Evolutionary conservation across 2,329 filamentous ascomycete species (phyloP), one percentile per base, ranked within the genome.

Genomic region (Cytospora mali): DNA sequence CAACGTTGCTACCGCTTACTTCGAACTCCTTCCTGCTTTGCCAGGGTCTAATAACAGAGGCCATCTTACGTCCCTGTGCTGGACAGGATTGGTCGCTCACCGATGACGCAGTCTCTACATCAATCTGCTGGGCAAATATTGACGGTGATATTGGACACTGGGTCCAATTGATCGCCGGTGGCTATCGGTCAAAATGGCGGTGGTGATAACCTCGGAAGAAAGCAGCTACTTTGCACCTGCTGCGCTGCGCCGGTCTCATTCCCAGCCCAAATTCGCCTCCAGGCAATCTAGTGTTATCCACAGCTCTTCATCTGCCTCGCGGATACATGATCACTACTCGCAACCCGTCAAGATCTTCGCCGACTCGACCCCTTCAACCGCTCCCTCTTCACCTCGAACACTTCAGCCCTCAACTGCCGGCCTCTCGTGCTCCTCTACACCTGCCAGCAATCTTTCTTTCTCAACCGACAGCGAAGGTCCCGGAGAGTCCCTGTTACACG

Each of bases 361-460:
- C 52, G 79, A 78, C 54, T 83, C 82, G 16, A 77, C 76, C 53
- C 75, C 76, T 13, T 86, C 84, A 3, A 86, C 85, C 3, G 75
- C 78, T 2, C 78, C 82, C n/a, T 85, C 84, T 0, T 87, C 85
- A 33, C 84, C 85, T 28, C 78, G 78, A 58, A 80, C 80, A 16
- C 66, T 80, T 39, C 80, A 81, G 61, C 77, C 76, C 60, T 84
- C 85, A 66, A 84, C 77, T 72, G 86, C 77, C 25, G 77, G 81
- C 61, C 80, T 82, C 5, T 88, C 87, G 2, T 84, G 81, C 71
- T 79, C 81, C 27, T 89, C 88, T 2, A 90, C 87, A 3, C 83
- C 87, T 5, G 82, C 84, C 21, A 88, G 85, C 69, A 88, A 83
- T 68, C 75, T 88, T 60, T 89, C 87, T 14, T 75, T 89, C 60